Evolutionary conservation across 352 stramenopile species (phyloP).

Genomic region (Phytophthora vignae): DNA sequence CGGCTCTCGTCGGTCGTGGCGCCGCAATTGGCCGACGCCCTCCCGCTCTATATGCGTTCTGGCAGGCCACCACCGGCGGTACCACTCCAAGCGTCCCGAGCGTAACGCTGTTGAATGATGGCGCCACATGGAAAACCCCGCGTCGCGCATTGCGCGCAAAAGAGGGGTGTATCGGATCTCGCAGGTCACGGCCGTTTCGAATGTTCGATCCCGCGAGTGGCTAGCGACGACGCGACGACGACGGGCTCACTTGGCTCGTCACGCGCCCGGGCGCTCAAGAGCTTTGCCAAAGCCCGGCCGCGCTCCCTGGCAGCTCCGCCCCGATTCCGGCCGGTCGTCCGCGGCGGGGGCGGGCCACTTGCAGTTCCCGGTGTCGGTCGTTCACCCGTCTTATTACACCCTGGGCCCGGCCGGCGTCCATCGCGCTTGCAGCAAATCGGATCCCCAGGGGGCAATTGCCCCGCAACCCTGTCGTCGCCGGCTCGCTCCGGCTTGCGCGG

Average conservation of each 20-base stretch:
- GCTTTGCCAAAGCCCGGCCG: conserved; percentile 16
- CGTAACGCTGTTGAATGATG: too few relatives aligned
- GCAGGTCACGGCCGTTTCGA: conserved; percentile 7
- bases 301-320: conserved; percentile 8
- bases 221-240: conserved; percentile 15
- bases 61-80: background rate
- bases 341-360: background rate
- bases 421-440: conserved; percentile 11
- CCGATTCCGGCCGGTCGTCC: conserved; percentile 10
- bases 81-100: background rate
- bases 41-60: background rate
- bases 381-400: background rate
- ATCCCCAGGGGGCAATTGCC: background rate
- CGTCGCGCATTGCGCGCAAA: background rate
- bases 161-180: background rate
- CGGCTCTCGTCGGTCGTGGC: conserved; percentile 1
- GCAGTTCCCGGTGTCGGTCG: conserved; percentile 9
- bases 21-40: background rate
- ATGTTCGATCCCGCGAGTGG: conserved; percentile 9
- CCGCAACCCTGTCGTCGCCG: too few relatives aligned
- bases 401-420: background rate
- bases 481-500: too few relatives aligned
- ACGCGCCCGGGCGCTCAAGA: background rate
- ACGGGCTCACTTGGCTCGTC: conserved; percentile 6
- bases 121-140: background rate